phyloP scores from a whole-genome alignment of 805 yeast genomes.

The Kodamaea lidongshanica region DNA sequence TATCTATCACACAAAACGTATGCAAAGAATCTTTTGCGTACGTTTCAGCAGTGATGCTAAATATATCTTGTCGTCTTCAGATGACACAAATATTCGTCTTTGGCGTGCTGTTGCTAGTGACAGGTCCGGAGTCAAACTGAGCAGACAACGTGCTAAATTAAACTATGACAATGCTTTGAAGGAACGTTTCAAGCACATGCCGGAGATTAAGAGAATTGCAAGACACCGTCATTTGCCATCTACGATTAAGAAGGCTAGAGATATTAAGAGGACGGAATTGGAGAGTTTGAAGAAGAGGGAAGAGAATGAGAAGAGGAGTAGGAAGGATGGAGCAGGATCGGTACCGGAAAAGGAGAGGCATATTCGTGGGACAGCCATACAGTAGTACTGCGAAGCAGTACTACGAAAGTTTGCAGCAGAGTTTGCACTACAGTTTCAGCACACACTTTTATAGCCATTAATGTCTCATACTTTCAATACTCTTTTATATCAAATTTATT shows the following conservation, averaged over 20 bases:
- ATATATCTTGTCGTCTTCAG: slow-evolving; percentile 85
- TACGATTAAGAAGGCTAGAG: slow-evolving; percentile 82
- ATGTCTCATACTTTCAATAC: no score
- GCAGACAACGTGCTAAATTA: slow-evolving; percentile 72
- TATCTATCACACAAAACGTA: slow-evolving; percentile 91
- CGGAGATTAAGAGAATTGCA: slow-evolving; percentile 84
- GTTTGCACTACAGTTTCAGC: no score
- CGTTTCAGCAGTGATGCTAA: slow-evolving; percentile 84
- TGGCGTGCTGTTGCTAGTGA: slow-evolving; percentile 91
- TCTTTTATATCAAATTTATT: no score
- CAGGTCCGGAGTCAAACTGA: slow-evolving; percentile 71
- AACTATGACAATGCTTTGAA: slow-evolving; percentile 90
- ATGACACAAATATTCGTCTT: slow-evolving; percentile 89
- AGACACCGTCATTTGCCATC: slow-evolving; percentile 90
- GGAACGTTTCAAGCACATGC: slow-evolving; percentile 92
- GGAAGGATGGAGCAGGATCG: slow-evolving; percentile 54
- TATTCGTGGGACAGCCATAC: slow-evolving; percentile 72
- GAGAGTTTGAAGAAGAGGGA: slow-evolving; percentile 74
- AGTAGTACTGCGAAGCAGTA: no score
- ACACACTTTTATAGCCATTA: no score
- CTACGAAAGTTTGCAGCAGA: no score
- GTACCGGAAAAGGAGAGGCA: slow-evolving; percentile 77
- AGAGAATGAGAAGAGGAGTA: slow-evolving; percentile 73
- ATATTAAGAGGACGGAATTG: slow-evolving; percentile 72
- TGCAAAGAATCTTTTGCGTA: slow-evolving; percentile 89